Conservation (phyloP, 192 early-diverging fungal genomes). For the Coemansia sp. region DNA sequence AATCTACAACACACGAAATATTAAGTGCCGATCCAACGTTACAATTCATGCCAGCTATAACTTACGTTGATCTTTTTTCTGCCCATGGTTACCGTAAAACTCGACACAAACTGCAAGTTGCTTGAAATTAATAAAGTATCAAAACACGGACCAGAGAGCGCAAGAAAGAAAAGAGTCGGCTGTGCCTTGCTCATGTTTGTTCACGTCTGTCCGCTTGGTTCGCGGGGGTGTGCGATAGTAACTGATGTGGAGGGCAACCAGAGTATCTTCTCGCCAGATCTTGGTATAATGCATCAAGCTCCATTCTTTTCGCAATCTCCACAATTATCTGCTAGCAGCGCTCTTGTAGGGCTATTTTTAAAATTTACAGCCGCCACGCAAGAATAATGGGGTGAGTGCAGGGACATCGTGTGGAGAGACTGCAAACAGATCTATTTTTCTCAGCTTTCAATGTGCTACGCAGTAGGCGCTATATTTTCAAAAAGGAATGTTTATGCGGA, state of each 20-base stretch:
- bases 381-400: too few relatives aligned
- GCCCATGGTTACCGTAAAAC: constrained; percentile 29
- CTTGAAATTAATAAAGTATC: too few relatives aligned
- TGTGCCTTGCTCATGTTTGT: constrained; percentile 1
- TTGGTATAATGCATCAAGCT: neutral
- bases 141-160: too few relatives aligned
- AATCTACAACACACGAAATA: constrained; percentile 25
- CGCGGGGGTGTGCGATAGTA: too few relatives aligned
- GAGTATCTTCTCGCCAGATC: too few relatives aligned
- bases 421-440: neutral
- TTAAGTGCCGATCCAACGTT: neutral
- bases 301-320: constrained; percentile 6
- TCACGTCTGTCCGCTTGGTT: neutral
- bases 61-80: constrained; percentile 57
- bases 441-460: neutral
- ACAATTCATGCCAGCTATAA: neutral
- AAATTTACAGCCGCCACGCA: too few relatives aligned
- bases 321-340: neutral
- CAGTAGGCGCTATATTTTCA: too few relatives aligned
- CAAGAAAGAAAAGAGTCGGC: neutral
- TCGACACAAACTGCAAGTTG: neutral
- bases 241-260: too few relatives aligned
- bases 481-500: neutral
- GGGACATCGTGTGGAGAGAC: too few relatives aligned
- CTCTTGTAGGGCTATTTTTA: neutral